phyloP scores from a whole-genome alignment of 2,329 filamentous ascomycete genomes.

The Beauveria sp. region DNA sequence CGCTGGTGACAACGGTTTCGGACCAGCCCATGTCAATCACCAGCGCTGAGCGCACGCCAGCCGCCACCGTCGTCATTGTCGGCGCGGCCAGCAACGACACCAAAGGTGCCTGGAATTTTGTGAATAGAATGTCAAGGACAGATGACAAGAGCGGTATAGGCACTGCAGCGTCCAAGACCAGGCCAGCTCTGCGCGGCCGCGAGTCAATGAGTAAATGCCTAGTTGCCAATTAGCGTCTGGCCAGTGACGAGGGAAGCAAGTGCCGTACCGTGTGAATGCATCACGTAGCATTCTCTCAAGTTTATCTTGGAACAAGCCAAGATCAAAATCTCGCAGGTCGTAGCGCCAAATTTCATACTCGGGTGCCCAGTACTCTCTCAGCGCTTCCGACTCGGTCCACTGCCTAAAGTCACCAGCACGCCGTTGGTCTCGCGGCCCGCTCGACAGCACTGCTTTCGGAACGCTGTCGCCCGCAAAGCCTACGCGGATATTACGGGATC shows the following conservation, averaged over 20 bases:
- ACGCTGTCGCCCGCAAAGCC: slow-evolving; percentile 80
- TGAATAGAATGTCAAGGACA: slow-evolving; percentile 71
- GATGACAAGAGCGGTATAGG: slow-evolving; percentile 72
- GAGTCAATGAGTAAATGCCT: slow-evolving; percentile 65
- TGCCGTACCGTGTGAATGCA: slow-evolving; percentile 68
- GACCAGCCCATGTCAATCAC: slow-evolving; percentile 90
- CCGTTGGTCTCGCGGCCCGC: slow-evolving; percentile 67
- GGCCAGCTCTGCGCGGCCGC: slow-evolving; percentile 63
- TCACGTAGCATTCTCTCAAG: slow-evolving; percentile 76
- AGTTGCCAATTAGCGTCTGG: neutral
- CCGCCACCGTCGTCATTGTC: slow-evolving; percentile 65
- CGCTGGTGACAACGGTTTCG: slow-evolving; percentile 75
- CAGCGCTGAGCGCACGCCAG: slow-evolving; percentile 77
- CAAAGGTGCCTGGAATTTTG: slow-evolving; percentile 68
- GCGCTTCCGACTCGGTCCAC: slow-evolving; percentile 49
- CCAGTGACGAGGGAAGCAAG: slow-evolving; percentile 18
- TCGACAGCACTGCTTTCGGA: slow-evolving; percentile 64
- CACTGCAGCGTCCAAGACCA: slow-evolving; percentile 70
- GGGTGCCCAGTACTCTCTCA: slow-evolving; percentile 48
- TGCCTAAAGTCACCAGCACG: slow-evolving; percentile 74
- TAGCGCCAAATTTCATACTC: slow-evolving; percentile 70
- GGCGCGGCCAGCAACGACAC: slow-evolving; percentile 75
- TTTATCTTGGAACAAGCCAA: slow-evolving; percentile 78
- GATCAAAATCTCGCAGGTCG: slow-evolving; percentile 64
- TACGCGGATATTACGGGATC: slow-evolving; percentile 67